Base-by-base conservation (phyloP, 2,329 filamentous ascomycete genomes). In the Hypoxylon sp. region DNA sequence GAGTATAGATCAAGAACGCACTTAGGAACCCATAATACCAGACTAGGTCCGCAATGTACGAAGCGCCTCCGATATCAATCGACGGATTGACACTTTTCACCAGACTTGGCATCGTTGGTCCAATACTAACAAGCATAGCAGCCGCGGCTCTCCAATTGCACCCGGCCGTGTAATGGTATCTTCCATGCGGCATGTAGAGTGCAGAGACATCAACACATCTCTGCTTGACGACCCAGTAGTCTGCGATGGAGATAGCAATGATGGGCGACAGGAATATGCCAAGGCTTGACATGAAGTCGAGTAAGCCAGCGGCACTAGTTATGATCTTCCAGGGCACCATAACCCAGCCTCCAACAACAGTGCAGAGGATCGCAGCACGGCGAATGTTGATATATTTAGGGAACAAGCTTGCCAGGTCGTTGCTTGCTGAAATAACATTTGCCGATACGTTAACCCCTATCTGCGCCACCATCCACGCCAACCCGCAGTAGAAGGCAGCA, bases 151-250 rank as follows among this genome's bases (percentile, higher is more conserved):
- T 48, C 61, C 61, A 64, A 34, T 64, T 64, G n/a, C 43, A 51
- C 2, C 61, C 61, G 10, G 32, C 49, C 11, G 21, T 51, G 25
- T 64, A 64, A 28, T n/a, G 19, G 17, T 64, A 64, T 17, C 48
- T 28, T 7, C 67, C 63, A 36, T 61, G 46, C 3, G 63, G 63
- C n/a, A 25, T 43, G 43, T 69, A 63, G 38, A 69, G 61, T 19
- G 59, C 59, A 0, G 55, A 17, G 5, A 69, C 52, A 7, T 48
- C 32, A 11, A 57, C 53, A 7, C 60, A 50, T 48, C 65, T 56
- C 10, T 51, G 19, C 30, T 63, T 66, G 7, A 69, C 63, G 32
- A 69, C 25, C 67, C 67, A 69, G 49, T 69, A 69, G 51, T 69
- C 67, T n/a, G 58, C 43, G 9, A 69, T 63, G 10, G 62, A 48